Evolutionary conservation across 2,329 filamentous ascomycete genomes (phyloP).

Genomic region (Chaetomium sp.): DNA sequence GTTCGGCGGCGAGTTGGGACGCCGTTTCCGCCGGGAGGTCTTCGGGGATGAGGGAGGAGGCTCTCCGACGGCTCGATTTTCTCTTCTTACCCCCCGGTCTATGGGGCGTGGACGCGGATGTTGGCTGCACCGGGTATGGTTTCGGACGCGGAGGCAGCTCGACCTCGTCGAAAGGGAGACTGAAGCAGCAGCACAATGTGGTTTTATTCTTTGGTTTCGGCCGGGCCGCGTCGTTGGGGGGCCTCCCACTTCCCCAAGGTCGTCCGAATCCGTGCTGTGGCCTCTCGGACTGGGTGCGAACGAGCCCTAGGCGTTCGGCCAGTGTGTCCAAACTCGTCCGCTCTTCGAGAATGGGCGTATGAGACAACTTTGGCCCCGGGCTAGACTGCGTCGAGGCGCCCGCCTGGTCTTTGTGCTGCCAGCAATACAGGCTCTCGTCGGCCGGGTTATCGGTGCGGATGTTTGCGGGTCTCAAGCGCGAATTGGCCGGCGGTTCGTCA

Average conservation of each 20-base stretch:
- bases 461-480: constrained; percentile 36
- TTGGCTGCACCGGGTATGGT: constrained; percentile 49
- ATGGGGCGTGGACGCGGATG: constrained; percentile 24
- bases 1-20: constrained; percentile 72
- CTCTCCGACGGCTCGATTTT: constrained; percentile 49
- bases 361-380: constrained; percentile 46
- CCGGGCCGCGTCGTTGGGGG: constrained; percentile 37
- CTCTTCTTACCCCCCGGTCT: constrained; percentile 38
- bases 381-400: constrained; percentile 49
- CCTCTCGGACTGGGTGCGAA: constrained; percentile 50
- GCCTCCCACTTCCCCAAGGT: constrained; percentile 34
- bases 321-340: constrained; percentile 85
- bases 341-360: constrained; percentile 60
- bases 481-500: constrained; percentile 38
- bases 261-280: constrained; percentile 34
- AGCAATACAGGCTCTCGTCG: constrained; percentile 76
- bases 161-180: constrained; percentile 50
- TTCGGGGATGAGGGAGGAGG: constrained; percentile 68
- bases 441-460: constrained; percentile 53
- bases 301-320: constrained; percentile 73
- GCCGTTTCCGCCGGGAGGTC: constrained; percentile 67
- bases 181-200: constrained; percentile 57
- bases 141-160: constrained; percentile 48
- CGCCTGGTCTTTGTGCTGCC: constrained; percentile 93
- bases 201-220: constrained; percentile 41